Evolutionary conservation across 345 rosid genomes (phyloP), one percentile per base, ranked within the genome.

Genomic region (Physaria fendleri): DNA sequence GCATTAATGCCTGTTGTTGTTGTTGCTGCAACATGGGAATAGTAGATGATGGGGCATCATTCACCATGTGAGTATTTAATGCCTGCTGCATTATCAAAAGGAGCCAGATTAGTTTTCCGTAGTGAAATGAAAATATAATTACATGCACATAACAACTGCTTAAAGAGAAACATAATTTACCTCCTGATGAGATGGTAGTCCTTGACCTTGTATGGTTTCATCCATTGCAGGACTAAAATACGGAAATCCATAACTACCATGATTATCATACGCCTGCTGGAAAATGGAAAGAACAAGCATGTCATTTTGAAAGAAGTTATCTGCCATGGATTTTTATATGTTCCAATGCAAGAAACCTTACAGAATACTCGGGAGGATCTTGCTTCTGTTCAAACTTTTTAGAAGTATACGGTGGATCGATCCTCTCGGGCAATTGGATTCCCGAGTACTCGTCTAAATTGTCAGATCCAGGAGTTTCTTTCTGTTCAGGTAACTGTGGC

Each of bases 1-100:
- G 74, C 71, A 84, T 71, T 47, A 76, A 83, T 24, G 78, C 81
- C 41, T 25, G 34, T 27, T 51, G 92, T 30, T 51, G 92, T 30
- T 51, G 97, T n/a, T 79, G 95, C 71, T 86, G 95, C 37, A 82
- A 82, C 82, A 81, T 74, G 43, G 95, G 65, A 44, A 82, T 60
- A 23, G 92, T 58, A 25, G 95, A 85, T 43, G 88, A 56, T 9
- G 90, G 76, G 67, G 76, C 52, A 68, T 64, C 73, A 71, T 71
- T 82, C 25, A 74, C 69, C 32, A 60, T 29, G 55, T 44, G 93
- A 3, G 76, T 42, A 40, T 50, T 73, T 53, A 85, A 54, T 56
- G 73, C 75, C 91, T 84, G 82, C 53, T 43, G 39, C 44, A 52
- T 40, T 13, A 53, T 7, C 22, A 11, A 60, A 23, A 52, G 8